Percentiles rank a stretch among this genome's conserved stretches.
Conservation (phyloP, 2,329 filamentous ascomycete species). For the Aureobasidium lini region DNA sequence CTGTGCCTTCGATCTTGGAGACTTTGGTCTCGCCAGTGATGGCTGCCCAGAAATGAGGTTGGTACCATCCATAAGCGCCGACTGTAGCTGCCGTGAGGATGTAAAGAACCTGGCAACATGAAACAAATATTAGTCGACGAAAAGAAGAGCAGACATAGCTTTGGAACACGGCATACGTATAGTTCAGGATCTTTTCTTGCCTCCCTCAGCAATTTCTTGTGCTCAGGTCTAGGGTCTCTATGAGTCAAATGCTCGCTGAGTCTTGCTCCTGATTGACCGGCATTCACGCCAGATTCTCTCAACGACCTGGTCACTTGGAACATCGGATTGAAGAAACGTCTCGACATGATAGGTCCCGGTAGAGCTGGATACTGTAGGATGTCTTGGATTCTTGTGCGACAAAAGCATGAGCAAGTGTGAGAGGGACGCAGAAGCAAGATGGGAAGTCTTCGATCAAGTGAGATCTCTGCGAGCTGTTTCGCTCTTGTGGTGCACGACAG, state of each 20-base stretch:
- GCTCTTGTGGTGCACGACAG: no score
- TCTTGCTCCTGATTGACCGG: background rate
- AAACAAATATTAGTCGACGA: background rate
- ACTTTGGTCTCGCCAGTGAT: background rate
- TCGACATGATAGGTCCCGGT: no score
- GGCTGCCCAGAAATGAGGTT: background rate
- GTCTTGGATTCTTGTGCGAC: no score
- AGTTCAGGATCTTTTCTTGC: background rate
- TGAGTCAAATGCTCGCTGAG: background rate
- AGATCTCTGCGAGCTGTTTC: no score
- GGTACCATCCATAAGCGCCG: background rate
- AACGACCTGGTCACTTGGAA: background rate
- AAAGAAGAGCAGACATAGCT: background rate
- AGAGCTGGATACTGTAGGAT: no score
- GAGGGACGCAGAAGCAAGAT: no score
- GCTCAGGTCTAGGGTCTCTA: background rate
- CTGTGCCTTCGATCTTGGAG: conserved; percentile 39
- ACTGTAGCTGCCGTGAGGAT: background rate
- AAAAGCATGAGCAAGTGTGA: no score
- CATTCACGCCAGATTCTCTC: background rate
- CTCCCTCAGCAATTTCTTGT: background rate
- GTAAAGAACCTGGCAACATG: background rate
- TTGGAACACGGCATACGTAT: background rate
- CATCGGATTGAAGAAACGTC: background rate
- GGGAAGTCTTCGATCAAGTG: no score